Evolutionary conservation across 192 early-diverging fungal species (phyloP).

Genomic region (Neocallimastix lanati): DNA sequence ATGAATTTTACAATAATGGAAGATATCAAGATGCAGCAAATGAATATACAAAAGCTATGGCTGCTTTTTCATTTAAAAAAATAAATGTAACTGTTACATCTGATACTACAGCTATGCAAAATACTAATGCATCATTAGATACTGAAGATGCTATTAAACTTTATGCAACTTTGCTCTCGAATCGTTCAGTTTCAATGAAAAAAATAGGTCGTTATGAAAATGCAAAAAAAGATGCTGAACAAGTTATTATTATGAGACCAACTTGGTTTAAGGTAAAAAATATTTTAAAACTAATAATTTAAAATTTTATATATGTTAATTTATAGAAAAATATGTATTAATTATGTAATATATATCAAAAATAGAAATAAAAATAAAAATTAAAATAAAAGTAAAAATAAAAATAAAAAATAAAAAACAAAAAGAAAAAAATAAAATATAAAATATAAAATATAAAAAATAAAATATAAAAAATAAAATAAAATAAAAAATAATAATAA

Average conservation of each 20-base stretch:
- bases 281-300: too few relatives aligned
- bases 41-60: neutral
- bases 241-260: neutral
- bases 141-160: neutral
- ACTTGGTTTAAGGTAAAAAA: neutral
- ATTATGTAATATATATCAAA: too few relatives aligned
- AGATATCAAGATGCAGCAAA: neutral
- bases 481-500: too few relatives aligned
- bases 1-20: neutral
- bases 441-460: too few relatives aligned
- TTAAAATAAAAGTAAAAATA: too few relatives aligned
- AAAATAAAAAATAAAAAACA: too few relatives aligned
- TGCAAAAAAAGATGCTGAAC: neutral
- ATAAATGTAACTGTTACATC: neutral
- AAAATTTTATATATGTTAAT: too few relatives aligned
- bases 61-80: neutral
- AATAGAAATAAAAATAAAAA: too few relatives aligned
- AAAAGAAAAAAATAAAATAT: too few relatives aligned
- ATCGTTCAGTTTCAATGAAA: neutral
- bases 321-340: too few relatives aligned
- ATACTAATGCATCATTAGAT: neutral
- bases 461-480: too few relatives aligned
- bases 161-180: neutral
- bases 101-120: neutral
- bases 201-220: neutral